These are phyloP conservation scores for Microcyclospora pomicola DNA, from an alignment of 2,329 filamentous ascomycete genomes.

Conservation along the genomic window DNA sequence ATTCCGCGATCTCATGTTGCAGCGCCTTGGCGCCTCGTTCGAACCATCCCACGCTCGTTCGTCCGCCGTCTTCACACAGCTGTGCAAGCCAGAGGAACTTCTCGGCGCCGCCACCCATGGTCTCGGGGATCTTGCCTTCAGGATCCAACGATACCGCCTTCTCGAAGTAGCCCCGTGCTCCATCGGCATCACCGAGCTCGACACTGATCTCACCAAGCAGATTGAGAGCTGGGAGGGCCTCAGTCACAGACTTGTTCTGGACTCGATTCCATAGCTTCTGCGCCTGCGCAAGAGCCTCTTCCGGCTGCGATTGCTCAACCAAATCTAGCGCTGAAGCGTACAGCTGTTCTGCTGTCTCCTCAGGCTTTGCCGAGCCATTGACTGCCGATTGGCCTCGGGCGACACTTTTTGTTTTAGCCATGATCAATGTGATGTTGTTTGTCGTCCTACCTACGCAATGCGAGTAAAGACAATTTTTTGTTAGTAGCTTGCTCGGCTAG, in stretches of 20 bases:
- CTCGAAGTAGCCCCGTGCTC: constrained; percentile 58
- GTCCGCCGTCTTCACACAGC: constrained; percentile 53
- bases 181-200: constrained; percentile 67
- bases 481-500: no score
- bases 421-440: constrained; percentile 1
- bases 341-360: constrained; percentile 40
- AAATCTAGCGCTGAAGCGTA: constrained; percentile 43
- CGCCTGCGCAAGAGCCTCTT: constrained; percentile 42
- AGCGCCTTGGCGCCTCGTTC: constrained; percentile 58
- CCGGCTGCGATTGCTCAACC: constrained; percentile 44
- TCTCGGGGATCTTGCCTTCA: constrained; percentile 56
- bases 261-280: constrained; percentile 39
- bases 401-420: constrained; percentile 16
- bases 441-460: no score
- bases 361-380: constrained; percentile 30
- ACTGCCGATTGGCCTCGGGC: constrained; percentile 38
- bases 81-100: constrained; percentile 95
- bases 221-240: constrained; percentile 52
- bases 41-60: constrained; percentile 47
- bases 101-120: constrained; percentile 68
- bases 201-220: constrained; percentile 70
- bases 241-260: constrained; percentile 20
- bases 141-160: constrained; percentile 63
- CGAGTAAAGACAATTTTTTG: no score
- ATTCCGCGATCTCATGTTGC: constrained; percentile 52